Conservation (phyloP, 2,329 filamentous ascomycete genomes). For the Fusarium fracticaudum region DNA sequence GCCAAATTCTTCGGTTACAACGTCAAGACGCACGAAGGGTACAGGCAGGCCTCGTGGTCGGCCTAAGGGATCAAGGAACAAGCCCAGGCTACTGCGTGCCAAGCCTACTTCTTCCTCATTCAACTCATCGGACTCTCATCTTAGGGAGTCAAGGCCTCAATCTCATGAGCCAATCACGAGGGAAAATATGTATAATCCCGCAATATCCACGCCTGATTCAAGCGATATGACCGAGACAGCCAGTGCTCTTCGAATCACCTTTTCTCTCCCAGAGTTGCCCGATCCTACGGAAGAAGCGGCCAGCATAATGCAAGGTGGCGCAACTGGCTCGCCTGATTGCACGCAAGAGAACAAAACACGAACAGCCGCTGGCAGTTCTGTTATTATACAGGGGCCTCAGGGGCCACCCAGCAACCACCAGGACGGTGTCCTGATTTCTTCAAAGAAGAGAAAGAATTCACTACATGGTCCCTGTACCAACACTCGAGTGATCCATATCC, state of each 20-base stretch:
- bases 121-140: not conserved
- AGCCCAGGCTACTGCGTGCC: slow-evolving; percentile 45
- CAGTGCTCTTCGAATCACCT: slow-evolving; percentile 23
- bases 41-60: slow-evolving; percentile 49
- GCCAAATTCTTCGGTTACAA: not conserved
- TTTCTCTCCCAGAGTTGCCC: not conserved
- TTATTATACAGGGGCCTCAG: not conserved
- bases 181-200: not conserved
- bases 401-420: not conserved
- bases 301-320: not conserved
- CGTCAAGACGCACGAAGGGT: slow-evolving; percentile 30
- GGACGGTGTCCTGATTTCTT: not conserved
- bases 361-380: not conserved
- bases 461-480: not conserved
- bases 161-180: slow-evolving; percentile 4
- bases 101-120: not conserved
- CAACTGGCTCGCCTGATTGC: not conserved
- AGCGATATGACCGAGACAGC: slow-evolving; percentile 12
- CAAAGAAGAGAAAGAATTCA: slow-evolving; percentile 24
- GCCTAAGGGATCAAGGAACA: slow-evolving; percentile 59
- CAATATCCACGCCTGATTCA: not conserved
- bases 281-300: not conserved
- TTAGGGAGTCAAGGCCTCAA: slow-evolving; percentile 36
- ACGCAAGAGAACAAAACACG: not conserved
- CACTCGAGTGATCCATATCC: not conserved